Evolutionary conservation across 2,329 filamentous ascomycete species (phyloP), one percentile per base, ranked within the genome.

Genomic region (Elsinoe ampelina): DNA sequence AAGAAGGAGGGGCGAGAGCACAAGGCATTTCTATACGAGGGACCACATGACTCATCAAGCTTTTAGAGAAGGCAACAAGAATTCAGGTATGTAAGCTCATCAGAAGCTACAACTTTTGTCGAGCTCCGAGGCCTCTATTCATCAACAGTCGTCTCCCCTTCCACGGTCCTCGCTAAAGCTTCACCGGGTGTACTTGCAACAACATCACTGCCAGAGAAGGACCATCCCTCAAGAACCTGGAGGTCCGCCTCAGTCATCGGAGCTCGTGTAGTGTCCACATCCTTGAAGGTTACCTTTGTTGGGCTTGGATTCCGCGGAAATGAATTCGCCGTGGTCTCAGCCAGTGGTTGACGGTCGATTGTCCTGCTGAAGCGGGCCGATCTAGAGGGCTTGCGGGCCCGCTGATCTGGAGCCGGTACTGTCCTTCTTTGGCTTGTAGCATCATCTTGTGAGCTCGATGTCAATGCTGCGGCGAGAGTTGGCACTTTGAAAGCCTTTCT

Each of bases 401-500:
- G 26, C 7, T 30, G 26, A 30, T 30, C 26, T 8, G 26, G 26
- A 30, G 26, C 26, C 7, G 26, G 7, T 8, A 8, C 7, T 2
- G 26, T 5, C 26, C 26, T 30, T 30, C 3, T 30, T 30, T 30
- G 26, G 26, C 26, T 7, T 5, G 26, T 30, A 30, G 26, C 26
- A 30, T 30, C 26, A 30, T 30, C 26, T 30, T 30, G 26, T 30
- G 26, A 38, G 52, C 58, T 19, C 60, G 54, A 64, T 10, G 55
- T 58, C 19, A 64, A 63, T 1, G 70, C 63, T 42, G 66, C 68
- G 15, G 65, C 64, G 58, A 68, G 62, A 2, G 61, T 58, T 22
- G 68, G 64, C 5, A 63, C 60, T 45, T 67, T 69, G 60, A 67
- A 68, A 1, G 69, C 63, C 17, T 63, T 65, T 5, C 66, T 65